These are phyloP conservation scores for Agastache rugosa DNA, from an alignment of 257 asterid genomes.

Conservation along the genomic window DNA sequence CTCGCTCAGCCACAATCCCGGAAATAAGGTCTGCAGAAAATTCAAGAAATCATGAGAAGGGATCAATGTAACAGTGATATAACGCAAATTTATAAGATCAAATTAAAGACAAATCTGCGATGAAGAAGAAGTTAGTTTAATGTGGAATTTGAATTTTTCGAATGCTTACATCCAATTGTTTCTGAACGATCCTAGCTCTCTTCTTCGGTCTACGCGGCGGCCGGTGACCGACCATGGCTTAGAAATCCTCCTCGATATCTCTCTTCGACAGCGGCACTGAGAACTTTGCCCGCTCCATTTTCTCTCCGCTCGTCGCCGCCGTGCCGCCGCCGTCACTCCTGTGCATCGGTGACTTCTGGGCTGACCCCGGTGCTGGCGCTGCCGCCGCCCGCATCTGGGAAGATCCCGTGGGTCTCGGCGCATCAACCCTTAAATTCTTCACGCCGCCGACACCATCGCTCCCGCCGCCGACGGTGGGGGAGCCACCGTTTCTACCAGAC, in stretches of 20 bases:
- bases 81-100: not conserved
- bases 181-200: conserved; percentile 68
- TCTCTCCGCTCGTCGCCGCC: conserved; percentile 47
- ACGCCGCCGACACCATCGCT: conserved; percentile 39
- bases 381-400: conserved; percentile 43
- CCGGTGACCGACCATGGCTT: conserved; percentile 63
- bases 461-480: conserved; percentile 24
- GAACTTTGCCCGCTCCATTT: conserved; percentile 63
- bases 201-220: conserved; percentile 91
- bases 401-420: conserved; percentile 40
- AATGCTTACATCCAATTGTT: conserved; percentile 68
- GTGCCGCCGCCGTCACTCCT: conserved; percentile 42
- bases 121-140: too few relatives aligned
- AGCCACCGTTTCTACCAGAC: conserved; percentile 28
- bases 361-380: too few relatives aligned
- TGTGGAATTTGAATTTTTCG: not conserved
- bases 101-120: not conserved
- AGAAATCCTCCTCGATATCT: conserved; percentile 88
- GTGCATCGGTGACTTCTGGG: conserved; percentile 46
- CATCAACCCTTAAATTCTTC: conserved; percentile 46
- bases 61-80: conserved; percentile 35
- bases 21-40: conserved; percentile 62
- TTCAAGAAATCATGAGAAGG: conserved; percentile 8
- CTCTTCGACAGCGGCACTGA: conserved; percentile 63
- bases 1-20: conserved; percentile 78